phyloP scores from a whole-genome alignment of 106 monocot genomes.

The Apostasia ramifera region DNA sequence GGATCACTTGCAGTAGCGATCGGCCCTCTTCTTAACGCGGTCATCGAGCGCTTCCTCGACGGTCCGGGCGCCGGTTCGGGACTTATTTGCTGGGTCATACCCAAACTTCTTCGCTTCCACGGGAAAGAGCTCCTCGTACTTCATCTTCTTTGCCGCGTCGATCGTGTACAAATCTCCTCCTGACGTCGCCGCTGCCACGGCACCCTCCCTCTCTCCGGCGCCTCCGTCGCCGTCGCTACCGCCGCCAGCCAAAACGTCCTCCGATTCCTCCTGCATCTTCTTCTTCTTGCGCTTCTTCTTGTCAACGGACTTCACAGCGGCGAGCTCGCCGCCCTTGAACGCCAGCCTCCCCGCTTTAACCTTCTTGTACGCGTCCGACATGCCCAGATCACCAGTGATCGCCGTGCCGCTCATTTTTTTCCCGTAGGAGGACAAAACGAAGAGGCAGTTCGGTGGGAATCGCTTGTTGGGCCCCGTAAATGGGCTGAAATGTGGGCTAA shows the following conservation, averaged over 20 bases:
- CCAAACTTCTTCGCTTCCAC: slow-evolving; percentile 84
- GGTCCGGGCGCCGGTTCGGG: slow-evolving; percentile 23
- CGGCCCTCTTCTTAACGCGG: slow-evolving; percentile 92
- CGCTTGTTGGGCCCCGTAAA: too few species aligned
- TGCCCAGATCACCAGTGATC: not conserved
- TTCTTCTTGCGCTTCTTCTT: slow-evolving; percentile 60
- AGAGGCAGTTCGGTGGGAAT: too few species aligned
- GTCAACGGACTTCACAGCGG: slow-evolving; percentile 40
- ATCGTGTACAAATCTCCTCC: slow-evolving; percentile 66
- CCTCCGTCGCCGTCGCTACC: slow-evolving; percentile 3
- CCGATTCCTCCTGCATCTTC: slow-evolving; percentile 19
- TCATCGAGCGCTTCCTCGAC: slow-evolving; percentile 89
- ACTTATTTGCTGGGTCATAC: slow-evolving; percentile 71
- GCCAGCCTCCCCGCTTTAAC: slow-evolving; percentile 64
- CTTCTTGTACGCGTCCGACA: slow-evolving; percentile 70
- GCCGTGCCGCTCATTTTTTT: too few species aligned
- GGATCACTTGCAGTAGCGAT: slow-evolving; percentile 94
- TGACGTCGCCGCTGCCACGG: not conserved
- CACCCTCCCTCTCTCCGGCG: slow-evolving; percentile 6
- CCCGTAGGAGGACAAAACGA: too few species aligned
- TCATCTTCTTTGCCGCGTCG: slow-evolving; percentile 93
- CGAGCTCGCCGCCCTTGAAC: slow-evolving; percentile 87
- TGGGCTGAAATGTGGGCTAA: too few species aligned
- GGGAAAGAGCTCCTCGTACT: slow-evolving; percentile 98
- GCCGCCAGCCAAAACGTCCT: not conserved